Conservation (phyloP, 495 filamentous ascomycete genomes). For the Letharia lupina region DNA sequence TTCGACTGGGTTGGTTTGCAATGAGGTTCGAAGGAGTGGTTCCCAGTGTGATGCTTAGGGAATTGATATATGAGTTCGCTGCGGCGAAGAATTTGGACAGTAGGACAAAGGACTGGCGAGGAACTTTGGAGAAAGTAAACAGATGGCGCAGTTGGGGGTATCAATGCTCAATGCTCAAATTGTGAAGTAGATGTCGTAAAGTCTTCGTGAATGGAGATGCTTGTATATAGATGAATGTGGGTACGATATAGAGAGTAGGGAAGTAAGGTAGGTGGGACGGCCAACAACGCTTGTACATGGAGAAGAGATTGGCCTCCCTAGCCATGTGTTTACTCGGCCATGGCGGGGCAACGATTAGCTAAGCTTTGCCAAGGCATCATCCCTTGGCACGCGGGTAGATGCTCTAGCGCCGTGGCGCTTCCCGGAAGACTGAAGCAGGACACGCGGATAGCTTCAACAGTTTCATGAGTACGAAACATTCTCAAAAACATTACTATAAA, state of each 20-base stretch:
- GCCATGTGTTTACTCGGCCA: slow-evolving; percentile 4
- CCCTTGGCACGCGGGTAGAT: slow-evolving; percentile 8
- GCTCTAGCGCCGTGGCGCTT: slow-evolving; percentile 2
- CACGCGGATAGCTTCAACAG: background rate
- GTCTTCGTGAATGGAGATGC: background rate
- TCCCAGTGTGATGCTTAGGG: background rate
- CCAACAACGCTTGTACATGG: slow-evolving; percentile 4
- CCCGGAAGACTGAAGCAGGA: too few species aligned
- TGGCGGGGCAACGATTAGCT: slow-evolving; percentile 15
- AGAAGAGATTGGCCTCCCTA: slow-evolving; percentile 7
- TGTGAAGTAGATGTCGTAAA: background rate
- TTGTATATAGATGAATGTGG: background rate
- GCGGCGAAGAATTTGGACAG: background rate
- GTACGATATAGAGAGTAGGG: slow-evolving; percentile 1
- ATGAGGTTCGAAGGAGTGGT: background rate
- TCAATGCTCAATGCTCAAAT: background rate
- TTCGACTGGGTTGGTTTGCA: background rate
- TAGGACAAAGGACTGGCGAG: background rate
- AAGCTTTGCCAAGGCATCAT: slow-evolving; percentile 7
- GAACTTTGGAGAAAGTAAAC: background rate
- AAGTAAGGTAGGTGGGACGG: background rate
- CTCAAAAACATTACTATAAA: background rate
- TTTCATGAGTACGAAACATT: background rate
- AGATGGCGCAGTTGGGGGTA: background rate
- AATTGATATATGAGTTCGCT: background rate